Conservation (phyloP, 2,329 filamentous ascomycete genomes). For the Aspergillus sp. region DNA sequence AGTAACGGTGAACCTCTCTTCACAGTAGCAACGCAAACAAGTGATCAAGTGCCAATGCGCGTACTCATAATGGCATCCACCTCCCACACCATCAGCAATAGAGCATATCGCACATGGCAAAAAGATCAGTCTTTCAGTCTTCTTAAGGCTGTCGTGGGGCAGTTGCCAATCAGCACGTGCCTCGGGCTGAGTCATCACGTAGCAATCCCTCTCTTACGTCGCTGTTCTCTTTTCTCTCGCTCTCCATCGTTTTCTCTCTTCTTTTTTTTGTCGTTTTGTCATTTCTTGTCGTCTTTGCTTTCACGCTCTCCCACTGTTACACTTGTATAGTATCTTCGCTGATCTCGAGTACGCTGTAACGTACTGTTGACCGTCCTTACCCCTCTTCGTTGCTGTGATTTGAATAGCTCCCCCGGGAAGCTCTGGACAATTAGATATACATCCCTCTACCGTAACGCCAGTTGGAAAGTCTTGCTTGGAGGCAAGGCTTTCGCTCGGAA, state of each 20-base stretch:
- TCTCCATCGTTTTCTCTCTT: conserved; percentile 8
- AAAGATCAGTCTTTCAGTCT: conserved; percentile 3
- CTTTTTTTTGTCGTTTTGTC: conserved; percentile 1
- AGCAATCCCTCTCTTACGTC: conserved; percentile 4
- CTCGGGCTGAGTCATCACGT: conserved; percentile 7
- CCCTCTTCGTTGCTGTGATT: conserved; percentile 4
- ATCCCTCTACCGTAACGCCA: conserved; percentile 4
- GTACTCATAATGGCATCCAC: not conserved
- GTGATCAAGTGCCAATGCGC: too few species aligned
- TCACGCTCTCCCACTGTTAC: conserved; percentile 1
- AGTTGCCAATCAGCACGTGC: conserved; percentile 8
- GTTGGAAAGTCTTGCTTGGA: conserved; percentile 37
- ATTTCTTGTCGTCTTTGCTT: conserved; percentile 4
- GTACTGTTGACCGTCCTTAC: conserved; percentile 14
- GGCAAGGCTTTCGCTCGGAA: conserved; percentile 34
- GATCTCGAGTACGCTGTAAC: not conserved
- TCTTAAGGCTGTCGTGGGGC: conserved; percentile 8
- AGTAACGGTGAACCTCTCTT: too few species aligned
- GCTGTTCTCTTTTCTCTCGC: conserved; percentile 5
- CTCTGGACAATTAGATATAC: conserved; percentile 12
- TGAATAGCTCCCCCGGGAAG: conserved; percentile 18
- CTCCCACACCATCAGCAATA: not conserved
- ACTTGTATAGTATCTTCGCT: conserved; percentile 2
- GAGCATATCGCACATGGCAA: not conserved
- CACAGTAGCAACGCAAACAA: too few species aligned